Evolutionary conservation across 2,329 filamentous ascomycete genomes (phyloP).

Genomic region (Teratosphaeria gauchensis): DNA sequence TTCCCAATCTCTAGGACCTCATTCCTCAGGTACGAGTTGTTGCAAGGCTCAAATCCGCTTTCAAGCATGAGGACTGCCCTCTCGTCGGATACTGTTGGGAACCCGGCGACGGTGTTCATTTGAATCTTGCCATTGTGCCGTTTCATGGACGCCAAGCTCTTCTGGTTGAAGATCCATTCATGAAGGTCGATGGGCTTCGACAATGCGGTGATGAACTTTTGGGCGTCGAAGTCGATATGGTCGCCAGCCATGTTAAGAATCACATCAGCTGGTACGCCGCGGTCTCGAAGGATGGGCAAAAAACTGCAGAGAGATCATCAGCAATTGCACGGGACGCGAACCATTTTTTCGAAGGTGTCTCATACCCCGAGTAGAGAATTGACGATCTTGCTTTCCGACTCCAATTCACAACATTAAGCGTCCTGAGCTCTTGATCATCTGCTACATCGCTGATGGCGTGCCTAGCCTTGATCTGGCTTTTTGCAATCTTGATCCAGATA

Average conservation of each 20-base stretch:
- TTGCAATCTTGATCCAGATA: constrained; percentile 54
- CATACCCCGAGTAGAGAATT: constrained; percentile 49
- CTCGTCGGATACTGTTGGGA: constrained; percentile 45
- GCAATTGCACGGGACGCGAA: background rate
- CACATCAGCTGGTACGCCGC: constrained; percentile 38
- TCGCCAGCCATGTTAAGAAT: constrained; percentile 43
- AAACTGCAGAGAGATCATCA: constrained; percentile 29
- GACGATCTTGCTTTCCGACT: constrained; percentile 43
- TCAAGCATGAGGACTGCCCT: constrained; percentile 46
- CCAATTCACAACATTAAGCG: constrained; percentile 51
- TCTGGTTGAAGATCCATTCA: constrained; percentile 44
- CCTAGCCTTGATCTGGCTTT: constrained; percentile 57
- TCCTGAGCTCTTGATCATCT: constrained; percentile 31
- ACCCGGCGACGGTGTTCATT: constrained; percentile 36
- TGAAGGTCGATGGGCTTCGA: constrained; percentile 41
- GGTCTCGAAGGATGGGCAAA: constrained; percentile 56
- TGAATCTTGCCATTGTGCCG: constrained; percentile 21
- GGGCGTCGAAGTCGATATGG: constrained; percentile 44
- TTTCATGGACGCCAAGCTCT: constrained; percentile 27
- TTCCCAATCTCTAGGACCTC: constrained; percentile 5
- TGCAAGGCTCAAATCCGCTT: constrained; percentile 18
- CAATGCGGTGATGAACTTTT: constrained; percentile 43
- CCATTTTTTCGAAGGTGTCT: background rate
- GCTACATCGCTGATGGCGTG: constrained; percentile 3
- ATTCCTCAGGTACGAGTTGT: constrained; percentile 8